phyloP scores from a whole-genome alignment of 495 filamentous ascomycete genomes.

The Oleoguttula mirabilis region DNA sequence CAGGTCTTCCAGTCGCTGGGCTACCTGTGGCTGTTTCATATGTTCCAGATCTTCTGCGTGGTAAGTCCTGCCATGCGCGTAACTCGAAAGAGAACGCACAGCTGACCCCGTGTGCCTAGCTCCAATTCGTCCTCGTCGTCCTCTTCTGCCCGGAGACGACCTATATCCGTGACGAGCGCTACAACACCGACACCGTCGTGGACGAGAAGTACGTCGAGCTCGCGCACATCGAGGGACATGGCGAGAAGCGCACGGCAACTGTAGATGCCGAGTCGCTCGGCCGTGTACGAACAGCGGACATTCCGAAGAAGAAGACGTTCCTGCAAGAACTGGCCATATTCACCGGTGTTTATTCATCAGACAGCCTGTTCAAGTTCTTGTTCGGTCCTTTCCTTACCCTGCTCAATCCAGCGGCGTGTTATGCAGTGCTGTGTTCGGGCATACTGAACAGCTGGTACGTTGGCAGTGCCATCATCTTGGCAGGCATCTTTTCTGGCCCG shows the following conservation, averaged over 20 bases:
- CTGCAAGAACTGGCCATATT: slow-evolving; percentile 12
- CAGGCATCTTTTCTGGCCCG: slow-evolving; percentile 16
- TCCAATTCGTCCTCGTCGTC: slow-evolving; percentile 10
- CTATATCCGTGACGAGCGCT: slow-evolving; percentile 13
- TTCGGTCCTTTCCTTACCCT: slow-evolving; percentile 13
- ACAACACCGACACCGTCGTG: slow-evolving; percentile 8
- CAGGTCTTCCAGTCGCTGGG: slow-evolving; percentile 10
- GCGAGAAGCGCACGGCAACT: neutral
- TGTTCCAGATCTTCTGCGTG: slow-evolving; percentile 14
- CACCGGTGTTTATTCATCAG: slow-evolving; percentile 10
- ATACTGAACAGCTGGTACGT: slow-evolving; percentile 18
- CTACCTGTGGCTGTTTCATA: slow-evolving; percentile 16
- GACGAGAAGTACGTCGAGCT: slow-evolving; percentile 13
- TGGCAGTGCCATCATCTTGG: slow-evolving; percentile 11
- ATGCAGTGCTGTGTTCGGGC: slow-evolving; percentile 12
- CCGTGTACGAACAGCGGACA: neutral
- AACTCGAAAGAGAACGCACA: neutral
- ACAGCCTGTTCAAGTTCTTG: slow-evolving; percentile 16
- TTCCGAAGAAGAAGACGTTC: slow-evolving; percentile 16
- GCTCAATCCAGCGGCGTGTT: slow-evolving; percentile 13
- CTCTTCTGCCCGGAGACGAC: slow-evolving; percentile 17
- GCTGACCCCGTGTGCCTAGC: neutral
- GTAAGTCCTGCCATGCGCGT: neutral
- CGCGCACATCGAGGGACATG: slow-evolving; percentile 6
- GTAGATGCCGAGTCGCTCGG: neutral